Evolutionary conservation across 495 filamentous ascomycete genomes (phyloP).

Genomic region (Podospora appendiculata): DNA sequence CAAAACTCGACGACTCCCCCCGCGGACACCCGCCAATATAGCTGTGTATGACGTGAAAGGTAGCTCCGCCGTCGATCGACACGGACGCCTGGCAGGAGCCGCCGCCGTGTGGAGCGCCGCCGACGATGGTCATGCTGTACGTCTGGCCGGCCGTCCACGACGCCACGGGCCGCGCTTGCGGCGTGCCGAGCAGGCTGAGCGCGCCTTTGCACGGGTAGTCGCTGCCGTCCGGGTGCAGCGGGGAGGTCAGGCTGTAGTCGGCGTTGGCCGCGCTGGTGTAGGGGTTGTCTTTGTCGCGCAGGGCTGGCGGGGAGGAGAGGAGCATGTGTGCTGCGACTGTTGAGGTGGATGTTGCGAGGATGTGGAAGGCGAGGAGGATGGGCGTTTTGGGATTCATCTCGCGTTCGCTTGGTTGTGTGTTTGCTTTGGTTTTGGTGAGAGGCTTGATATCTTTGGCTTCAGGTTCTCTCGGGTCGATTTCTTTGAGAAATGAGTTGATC

Average conservation of each 20-base stretch:
- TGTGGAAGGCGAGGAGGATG: neutral
- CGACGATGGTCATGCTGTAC: slow-evolving; percentile 48
- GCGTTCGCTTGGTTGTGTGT: neutral
- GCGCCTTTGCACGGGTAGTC: slow-evolving; percentile 60
- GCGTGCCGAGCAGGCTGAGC: slow-evolving; percentile 35
- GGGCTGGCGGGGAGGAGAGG: slow-evolving; percentile 43
- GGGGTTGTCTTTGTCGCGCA: slow-evolving; percentile 38
- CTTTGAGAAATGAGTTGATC: too few species aligned
- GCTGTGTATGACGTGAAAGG: slow-evolving; percentile 40
- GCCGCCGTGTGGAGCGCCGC: slow-evolving; percentile 51
- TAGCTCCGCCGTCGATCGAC: slow-evolving; percentile 49
- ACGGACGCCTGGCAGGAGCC: slow-evolving; percentile 59
- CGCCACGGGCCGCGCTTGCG: slow-evolving; percentile 33
- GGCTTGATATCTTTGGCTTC: too few species aligned
- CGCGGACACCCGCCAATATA: slow-evolving; percentile 34
- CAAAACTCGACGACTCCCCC: slow-evolving; percentile 3
- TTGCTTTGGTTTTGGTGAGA: too few species aligned
- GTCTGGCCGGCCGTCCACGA: slow-evolving; percentile 46
- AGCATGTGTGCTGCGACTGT: slow-evolving; percentile 46
- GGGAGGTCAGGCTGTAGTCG: slow-evolving; percentile 42
- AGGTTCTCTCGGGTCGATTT: too few species aligned
- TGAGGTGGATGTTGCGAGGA: neutral
- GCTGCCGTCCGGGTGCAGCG: slow-evolving; percentile 35
- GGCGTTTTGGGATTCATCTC: neutral
- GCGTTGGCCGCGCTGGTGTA: slow-evolving; percentile 21